Conservation (phyloP, 192 early-diverging fungal species). For the Obelidium mucronatum region DNA sequence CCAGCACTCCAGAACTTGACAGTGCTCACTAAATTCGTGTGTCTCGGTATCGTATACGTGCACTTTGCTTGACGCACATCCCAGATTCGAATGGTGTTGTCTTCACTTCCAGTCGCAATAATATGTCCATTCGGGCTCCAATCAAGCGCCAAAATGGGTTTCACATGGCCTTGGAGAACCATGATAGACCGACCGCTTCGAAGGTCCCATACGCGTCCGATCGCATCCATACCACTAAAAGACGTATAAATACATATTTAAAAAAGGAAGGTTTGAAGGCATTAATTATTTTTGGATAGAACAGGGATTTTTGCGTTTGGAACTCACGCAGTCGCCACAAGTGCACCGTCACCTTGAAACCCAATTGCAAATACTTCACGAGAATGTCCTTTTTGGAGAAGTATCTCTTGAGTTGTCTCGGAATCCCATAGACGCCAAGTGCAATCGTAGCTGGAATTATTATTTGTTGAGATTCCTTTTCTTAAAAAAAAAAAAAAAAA, state of each 20-base stretch:
- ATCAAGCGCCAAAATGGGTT: constrained; percentile 86
- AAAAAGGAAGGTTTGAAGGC: not conserved
- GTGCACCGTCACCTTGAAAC: constrained; percentile 91
- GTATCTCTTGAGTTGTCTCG: constrained; percentile 73
- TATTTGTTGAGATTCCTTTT: too few relatives aligned
- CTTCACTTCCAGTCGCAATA: constrained; percentile 88
- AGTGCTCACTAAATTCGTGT: constrained; percentile 87
- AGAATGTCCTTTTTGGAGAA: constrained; percentile 95
- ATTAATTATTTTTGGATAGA: constrained; percentile 1
- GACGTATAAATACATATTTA: not conserved
- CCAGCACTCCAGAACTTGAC: constrained; percentile 65
- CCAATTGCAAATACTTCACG: constrained; percentile 90
- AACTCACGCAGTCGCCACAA: constrained; percentile 83
- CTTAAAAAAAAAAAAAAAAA: not conserved
- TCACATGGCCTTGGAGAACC: constrained; percentile 89
- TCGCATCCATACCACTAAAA: constrained; percentile 90
- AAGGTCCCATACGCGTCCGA: constrained; percentile 95
- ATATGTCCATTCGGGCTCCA: constrained; percentile 94
- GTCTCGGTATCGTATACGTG: constrained; percentile 88
- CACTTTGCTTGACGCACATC: constrained; percentile 83
- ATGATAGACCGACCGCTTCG: constrained; percentile 89
- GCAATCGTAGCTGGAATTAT: constrained; percentile 69
- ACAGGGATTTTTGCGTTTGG: not conserved
- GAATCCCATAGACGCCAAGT: constrained; percentile 99
- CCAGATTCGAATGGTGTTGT: constrained; percentile 92